Evolutionary conservation across 805 yeast species (phyloP).

Genomic region (Lipomyces sp.): DNA sequence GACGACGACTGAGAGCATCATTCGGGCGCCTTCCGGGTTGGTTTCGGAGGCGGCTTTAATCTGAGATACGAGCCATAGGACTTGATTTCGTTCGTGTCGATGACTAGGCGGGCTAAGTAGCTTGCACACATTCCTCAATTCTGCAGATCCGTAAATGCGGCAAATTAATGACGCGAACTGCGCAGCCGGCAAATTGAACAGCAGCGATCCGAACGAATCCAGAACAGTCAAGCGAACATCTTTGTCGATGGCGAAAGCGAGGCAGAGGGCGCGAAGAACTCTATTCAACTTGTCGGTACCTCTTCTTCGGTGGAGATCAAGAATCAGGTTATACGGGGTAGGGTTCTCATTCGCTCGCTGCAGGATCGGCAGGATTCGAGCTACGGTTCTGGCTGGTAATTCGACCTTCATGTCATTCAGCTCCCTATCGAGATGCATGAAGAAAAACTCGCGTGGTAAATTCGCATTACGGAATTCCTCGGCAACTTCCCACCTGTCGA

Average conservation of each 20-base stretch:
- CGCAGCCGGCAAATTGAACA: background rate
- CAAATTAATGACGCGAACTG: constrained; percentile 2
- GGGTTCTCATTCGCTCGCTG: constrained; percentile 24
- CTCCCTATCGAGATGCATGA: constrained; percentile 14
- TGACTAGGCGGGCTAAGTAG: constrained; percentile 15
- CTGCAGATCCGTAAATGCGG: constrained; percentile 5
- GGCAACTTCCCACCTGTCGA: background rate
- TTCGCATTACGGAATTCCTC: constrained; percentile 14
- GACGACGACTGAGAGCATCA: constrained; percentile 11
- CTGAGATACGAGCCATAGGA: constrained; percentile 18
- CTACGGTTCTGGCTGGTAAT: background rate
- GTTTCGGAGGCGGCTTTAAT: constrained; percentile 11
- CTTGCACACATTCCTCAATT: constrained; percentile 14
- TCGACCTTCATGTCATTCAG: constrained; percentile 6
- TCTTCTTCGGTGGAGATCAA: constrained; percentile 10
- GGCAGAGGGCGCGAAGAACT: constrained; percentile 9
- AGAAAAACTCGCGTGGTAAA: constrained; percentile 20
- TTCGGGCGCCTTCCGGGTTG: constrained; percentile 14
- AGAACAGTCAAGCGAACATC: constrained; percentile 6
- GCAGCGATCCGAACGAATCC: constrained; percentile 15
- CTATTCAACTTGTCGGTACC: background rate
- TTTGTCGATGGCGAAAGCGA: constrained; percentile 7
- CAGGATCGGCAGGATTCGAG: constrained; percentile 23
- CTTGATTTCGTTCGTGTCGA: constrained; percentile 14
- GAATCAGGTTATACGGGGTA: constrained; percentile 19